These are phyloP conservation scores for Rasamsonia emersonii DNA, from an alignment of 2,329 filamentous ascomycete genomes.

Conservation along the genomic window DNA sequence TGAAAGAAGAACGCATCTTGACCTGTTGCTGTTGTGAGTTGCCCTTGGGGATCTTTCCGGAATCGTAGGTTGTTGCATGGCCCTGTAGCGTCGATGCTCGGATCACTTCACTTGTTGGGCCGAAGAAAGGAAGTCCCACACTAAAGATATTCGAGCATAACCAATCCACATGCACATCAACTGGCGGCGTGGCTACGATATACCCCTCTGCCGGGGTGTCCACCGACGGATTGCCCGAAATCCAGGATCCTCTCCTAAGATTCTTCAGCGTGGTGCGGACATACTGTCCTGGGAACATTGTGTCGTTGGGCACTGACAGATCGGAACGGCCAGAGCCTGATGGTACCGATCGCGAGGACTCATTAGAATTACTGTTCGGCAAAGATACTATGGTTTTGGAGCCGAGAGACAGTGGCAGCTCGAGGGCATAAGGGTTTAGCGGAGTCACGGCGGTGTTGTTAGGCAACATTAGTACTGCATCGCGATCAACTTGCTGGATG, in stretches of 20 bases:
- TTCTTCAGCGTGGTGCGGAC: slow-evolving; percentile 45
- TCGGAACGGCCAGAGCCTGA: slow-evolving; percentile 8
- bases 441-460: slow-evolving; percentile 49
- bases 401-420: slow-evolving; percentile 24
- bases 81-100: slow-evolving; percentile 13
- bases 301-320: slow-evolving; percentile 8
- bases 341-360: slow-evolving; percentile 8
- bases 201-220: slow-evolving; percentile 43
- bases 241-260: slow-evolving; percentile 45
- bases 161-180: slow-evolving; percentile 45
- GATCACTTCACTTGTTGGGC: slow-evolving; percentile 9
- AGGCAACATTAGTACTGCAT: slow-evolving; percentile 42
- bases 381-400: slow-evolving; percentile 15
- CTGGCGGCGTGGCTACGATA: slow-evolving; percentile 42
- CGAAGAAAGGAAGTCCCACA: slow-evolving; percentile 12
- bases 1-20: slow-evolving; percentile 24
- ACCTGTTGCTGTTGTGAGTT: slow-evolving; percentile 1
- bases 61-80: slow-evolving; percentile 16
- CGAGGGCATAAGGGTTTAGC: slow-evolving; percentile 36
- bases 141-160: slow-evolving; percentile 34
- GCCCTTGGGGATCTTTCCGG: slow-evolving; percentile 11
- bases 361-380: slow-evolving; percentile 7
- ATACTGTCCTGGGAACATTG: slow-evolving; percentile 30
- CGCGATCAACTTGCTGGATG: slow-evolving; percentile 41
- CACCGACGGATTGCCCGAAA: slow-evolving; percentile 42